Evolutionary conservation across 2,329 filamentous ascomycete species (phyloP).

Genomic region (Aspergillus hortae): DNA sequence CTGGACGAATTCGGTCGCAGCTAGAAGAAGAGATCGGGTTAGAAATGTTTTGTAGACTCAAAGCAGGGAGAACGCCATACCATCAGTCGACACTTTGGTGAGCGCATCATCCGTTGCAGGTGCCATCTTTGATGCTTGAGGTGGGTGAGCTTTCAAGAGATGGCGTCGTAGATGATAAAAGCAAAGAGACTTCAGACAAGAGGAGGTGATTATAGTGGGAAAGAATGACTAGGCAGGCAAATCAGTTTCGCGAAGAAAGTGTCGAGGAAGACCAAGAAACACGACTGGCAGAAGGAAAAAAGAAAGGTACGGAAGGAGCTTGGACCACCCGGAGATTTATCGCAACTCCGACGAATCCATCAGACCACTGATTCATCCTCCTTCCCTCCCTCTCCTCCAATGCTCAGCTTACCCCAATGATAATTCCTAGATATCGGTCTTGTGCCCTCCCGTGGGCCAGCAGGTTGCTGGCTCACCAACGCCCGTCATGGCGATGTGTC

Average conservation of each 20-base stretch:
- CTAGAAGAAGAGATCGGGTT: conserved; percentile 39
- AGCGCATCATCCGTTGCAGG: conserved; percentile 31
- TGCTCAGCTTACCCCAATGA: conserved; percentile 21
- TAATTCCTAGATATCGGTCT: conserved; percentile 23
- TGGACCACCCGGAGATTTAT: conserved; percentile 31
- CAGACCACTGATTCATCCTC: conserved; percentile 8
- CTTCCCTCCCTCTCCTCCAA: conserved; percentile 4
- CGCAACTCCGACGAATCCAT: conserved; percentile 26
- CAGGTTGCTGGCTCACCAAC: conserved; percentile 18
- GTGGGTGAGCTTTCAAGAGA: neutral
- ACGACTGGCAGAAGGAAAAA: conserved; percentile 14
- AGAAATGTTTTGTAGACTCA: neutral
- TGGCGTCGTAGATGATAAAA: neutral
- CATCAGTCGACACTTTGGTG: conserved; percentile 42
- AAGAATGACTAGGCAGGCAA: neutral
- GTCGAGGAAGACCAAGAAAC: conserved; percentile 1
- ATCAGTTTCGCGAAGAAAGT: neutral
- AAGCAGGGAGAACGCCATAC: conserved; percentile 22
- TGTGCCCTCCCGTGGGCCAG: conserved; percentile 31
- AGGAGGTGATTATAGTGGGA: neutral
- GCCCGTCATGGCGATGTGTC: conserved; percentile 28
- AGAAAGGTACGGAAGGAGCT: conserved; percentile 30
- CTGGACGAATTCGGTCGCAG: conserved; percentile 67
- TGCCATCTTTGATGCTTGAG: conserved; percentile 23
- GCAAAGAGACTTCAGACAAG: neutral